These are phyloP conservation scores for Tranzscheliella williamsii DNA, from an alignment of 1,284 basidiomycete genomes.

Conservation along the genomic window DNA sequence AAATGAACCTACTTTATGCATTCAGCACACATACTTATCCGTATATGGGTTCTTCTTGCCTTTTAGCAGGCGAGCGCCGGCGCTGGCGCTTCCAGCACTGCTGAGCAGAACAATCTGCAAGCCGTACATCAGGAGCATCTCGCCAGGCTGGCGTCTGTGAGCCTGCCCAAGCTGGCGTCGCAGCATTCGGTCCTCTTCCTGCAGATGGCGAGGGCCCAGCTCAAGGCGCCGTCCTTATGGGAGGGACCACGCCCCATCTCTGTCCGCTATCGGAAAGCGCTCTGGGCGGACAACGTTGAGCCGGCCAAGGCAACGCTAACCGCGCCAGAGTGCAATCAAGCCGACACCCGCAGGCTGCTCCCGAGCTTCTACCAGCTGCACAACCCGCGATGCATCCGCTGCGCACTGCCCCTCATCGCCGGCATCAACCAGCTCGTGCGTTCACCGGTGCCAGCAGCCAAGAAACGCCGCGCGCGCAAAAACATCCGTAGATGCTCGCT, in stretches of 20 bases:
- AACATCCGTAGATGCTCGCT: too few species aligned
- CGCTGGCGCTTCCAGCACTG: neutral
- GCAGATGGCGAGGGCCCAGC: conserved; percentile 6
- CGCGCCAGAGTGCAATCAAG: neutral
- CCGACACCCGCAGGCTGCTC: conserved; percentile 1
- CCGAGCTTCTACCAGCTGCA: conserved; percentile 20
- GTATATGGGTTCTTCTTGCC: too few species aligned
- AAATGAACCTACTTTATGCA: too few species aligned
- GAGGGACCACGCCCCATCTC: conserved; percentile 4
- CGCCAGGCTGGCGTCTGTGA: conserved; percentile 6
- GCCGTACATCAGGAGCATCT: conserved; percentile 28
- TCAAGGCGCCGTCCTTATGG: conserved; percentile 5
- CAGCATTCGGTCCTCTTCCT: conserved; percentile 21
- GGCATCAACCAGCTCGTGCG: neutral
- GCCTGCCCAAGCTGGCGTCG: conserved; percentile 16
- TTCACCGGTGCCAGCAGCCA: too few species aligned
- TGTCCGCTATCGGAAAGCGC: conserved; percentile 1
- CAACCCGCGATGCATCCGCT: conserved; percentile 1
- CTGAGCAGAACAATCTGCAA: conserved; percentile 16
- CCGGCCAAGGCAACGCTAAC: too few species aligned
- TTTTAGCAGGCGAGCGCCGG: too few species aligned
- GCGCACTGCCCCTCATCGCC: neutral
- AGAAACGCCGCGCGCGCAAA: neutral
- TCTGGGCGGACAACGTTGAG: conserved; percentile 24
- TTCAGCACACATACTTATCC: too few species aligned